Evolutionary conservation across 202 grass and related monocot species (phyloP).

Genomic region (Panicum hallii): DNA sequence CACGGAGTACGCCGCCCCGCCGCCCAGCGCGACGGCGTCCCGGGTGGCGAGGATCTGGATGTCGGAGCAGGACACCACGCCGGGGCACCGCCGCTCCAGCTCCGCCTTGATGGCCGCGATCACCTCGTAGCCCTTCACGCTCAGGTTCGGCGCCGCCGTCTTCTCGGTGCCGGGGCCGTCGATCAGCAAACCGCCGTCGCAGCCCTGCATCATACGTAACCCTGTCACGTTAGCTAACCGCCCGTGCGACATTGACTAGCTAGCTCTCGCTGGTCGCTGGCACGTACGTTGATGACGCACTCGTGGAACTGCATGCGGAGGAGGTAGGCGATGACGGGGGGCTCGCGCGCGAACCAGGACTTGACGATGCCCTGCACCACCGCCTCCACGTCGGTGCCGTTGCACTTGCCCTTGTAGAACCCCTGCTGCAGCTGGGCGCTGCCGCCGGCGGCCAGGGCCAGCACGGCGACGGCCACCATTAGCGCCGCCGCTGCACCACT

Average conservation of each 20-base stretch:
- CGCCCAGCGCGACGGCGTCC: slow-evolving; percentile 63
- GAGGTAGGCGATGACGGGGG: slow-evolving; percentile 51
- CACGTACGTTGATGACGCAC: slow-evolving; percentile 45
- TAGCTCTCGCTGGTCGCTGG: not conserved
- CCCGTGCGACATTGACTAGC: not conserved
- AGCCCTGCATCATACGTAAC: slow-evolving; percentile 49
- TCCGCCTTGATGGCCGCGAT: slow-evolving; percentile 57
- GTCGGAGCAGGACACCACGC: slow-evolving; percentile 78
- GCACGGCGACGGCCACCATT: slow-evolving; percentile 24
- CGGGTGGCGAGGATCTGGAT: slow-evolving; percentile 69
- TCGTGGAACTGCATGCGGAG: slow-evolving; percentile 73
- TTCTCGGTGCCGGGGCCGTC: slow-evolving; percentile 63
- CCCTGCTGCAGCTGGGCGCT: slow-evolving; percentile 41
- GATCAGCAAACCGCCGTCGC: slow-evolving; percentile 72
- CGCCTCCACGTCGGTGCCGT: slow-evolving; percentile 50
- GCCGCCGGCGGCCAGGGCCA: slow-evolving; percentile 43
- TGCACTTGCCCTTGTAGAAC: slow-evolving; percentile 65
- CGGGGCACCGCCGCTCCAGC: slow-evolving; percentile 66
- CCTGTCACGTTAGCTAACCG: not conserved
- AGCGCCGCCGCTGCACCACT: not conserved
- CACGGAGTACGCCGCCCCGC: slow-evolving; percentile 53
- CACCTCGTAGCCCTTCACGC: slow-evolving; percentile 68
- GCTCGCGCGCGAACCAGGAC: slow-evolving; percentile 29
- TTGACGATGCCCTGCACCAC: slow-evolving; percentile 45
- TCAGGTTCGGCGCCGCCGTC: slow-evolving; percentile 62